Evolutionary conservation across 108 stramenopile genomes (phyloP).

Genomic region (Ochromonas danica): DNA sequence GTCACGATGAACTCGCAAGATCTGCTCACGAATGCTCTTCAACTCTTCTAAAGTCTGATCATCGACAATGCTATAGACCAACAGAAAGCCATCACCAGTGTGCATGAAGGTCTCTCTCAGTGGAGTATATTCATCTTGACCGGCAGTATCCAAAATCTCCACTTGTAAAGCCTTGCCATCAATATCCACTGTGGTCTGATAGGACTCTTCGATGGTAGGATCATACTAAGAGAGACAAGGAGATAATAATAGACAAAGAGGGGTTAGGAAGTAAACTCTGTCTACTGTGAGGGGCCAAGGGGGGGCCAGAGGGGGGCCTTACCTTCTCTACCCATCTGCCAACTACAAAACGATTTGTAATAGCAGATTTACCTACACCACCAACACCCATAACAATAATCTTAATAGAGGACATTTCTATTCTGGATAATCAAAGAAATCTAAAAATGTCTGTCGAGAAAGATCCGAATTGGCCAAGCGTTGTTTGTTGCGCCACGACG

Average conservation of each 20-base stretch:
- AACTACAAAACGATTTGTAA: conserved; percentile 30
- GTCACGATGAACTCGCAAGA: conserved; percentile 27
- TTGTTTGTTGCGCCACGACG: too few relatives aligned
- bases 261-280: background rate
- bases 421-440: too few relatives aligned
- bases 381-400: conserved; percentile 38
- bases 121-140: conserved; percentile 36
- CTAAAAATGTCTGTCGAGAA: too few relatives aligned
- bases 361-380: conserved; percentile 33
- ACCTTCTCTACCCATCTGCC: conserved; percentile 37
- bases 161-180: conserved; percentile 34
- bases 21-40: conserved; percentile 31
- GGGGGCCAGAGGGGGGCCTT: too few relatives aligned
- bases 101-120: conserved; percentile 36
- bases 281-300: background rate
- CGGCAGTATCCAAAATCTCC: conserved; percentile 35
- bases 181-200: conserved; percentile 30
- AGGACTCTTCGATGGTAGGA: conserved; percentile 33
- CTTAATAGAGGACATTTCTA: conserved; percentile 24
- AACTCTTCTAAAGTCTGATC: conserved; percentile 35
- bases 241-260: too few relatives aligned
- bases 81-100: conserved; percentile 33
- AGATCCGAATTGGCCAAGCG: too few relatives aligned
- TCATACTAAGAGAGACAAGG: too few relatives aligned
- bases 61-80: conserved; percentile 24